Evolutionary conservation across 176 grass and related monocot species (phyloP).

Genomic region (Phyllostachys edulis): DNA sequence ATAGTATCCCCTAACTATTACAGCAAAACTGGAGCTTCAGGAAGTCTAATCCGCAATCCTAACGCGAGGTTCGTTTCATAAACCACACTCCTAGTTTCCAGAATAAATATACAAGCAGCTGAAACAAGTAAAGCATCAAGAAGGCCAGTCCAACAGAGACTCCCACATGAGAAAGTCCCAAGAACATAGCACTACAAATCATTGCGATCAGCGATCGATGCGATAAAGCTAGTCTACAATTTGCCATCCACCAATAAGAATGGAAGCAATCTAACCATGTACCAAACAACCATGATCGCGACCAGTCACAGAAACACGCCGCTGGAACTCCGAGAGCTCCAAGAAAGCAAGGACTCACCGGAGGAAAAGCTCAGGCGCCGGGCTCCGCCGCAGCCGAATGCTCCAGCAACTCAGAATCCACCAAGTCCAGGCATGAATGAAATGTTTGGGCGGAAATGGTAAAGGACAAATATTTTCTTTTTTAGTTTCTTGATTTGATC

Average conservation of each 20-base stretch:
- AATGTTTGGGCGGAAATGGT: conserved; percentile 18
- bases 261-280: neutral
- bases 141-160: neutral
- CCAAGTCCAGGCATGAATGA: neutral
- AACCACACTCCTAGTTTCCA: neutral
- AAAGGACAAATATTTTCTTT: neutral
- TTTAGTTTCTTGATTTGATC: conserved; percentile 20
- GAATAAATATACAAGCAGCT: neutral
- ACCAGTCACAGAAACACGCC: neutral
- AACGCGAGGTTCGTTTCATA: neutral
- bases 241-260: neutral
- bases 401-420: neutral
- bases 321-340: neutral
- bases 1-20: neutral
- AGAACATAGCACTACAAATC: neutral
- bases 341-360: conserved; percentile 38
- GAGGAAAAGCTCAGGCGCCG: conserved; percentile 10
- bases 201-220: neutral
- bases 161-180: neutral
- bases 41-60: neutral
- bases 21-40: neutral
- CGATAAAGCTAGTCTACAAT: neutral
- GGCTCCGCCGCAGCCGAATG: neutral
- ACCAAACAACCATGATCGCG: neutral
- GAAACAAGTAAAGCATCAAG: neutral